phyloP scores from a whole-genome alignment of 2,329 filamentous ascomycete species.

The Apiospora rasikravindrae region DNA sequence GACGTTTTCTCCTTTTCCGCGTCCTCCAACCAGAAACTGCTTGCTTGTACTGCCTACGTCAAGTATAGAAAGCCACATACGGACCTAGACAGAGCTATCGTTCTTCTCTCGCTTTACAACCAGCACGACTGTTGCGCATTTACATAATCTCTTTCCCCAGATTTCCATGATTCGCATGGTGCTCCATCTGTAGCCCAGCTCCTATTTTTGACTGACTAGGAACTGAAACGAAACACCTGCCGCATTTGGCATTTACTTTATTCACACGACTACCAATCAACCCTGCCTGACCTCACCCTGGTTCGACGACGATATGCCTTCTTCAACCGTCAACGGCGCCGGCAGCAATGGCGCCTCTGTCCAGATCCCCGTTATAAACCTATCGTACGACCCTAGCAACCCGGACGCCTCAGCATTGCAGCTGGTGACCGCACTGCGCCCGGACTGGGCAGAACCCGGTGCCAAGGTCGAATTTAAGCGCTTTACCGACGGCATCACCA shows the following conservation, averaged over 20 bases:
- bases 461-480: slow-evolving; percentile 83
- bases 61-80: background rate
- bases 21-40: background rate
- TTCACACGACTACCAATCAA: background rate
- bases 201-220: background rate
- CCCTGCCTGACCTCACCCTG: background rate
- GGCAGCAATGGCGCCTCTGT: background rate
- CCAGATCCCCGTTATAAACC: slow-evolving; percentile 61
- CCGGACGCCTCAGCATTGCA: slow-evolving; percentile 78
- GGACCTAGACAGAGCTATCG: background rate
- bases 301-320: slow-evolving; percentile 6
- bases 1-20: slow-evolving; percentile 16
- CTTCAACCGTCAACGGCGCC: background rate
- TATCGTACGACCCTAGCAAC: slow-evolving; percentile 78
- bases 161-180: background rate
- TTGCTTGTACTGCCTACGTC: background rate
- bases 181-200: background rate
- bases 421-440: slow-evolving; percentile 79
- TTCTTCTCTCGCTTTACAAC: background rate
- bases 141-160: background rate
- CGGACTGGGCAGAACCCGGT: slow-evolving; percentile 78
- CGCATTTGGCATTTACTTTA: slow-evolving; percentile 9
- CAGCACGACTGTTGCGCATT: background rate
- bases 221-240: slow-evolving; percentile 4
- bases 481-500: slow-evolving; percentile 98